Evolutionary conservation across 257 asterid genomes (phyloP), one percentile per base, ranked within the genome.

Genomic region (Przewalskia tangutica): DNA sequence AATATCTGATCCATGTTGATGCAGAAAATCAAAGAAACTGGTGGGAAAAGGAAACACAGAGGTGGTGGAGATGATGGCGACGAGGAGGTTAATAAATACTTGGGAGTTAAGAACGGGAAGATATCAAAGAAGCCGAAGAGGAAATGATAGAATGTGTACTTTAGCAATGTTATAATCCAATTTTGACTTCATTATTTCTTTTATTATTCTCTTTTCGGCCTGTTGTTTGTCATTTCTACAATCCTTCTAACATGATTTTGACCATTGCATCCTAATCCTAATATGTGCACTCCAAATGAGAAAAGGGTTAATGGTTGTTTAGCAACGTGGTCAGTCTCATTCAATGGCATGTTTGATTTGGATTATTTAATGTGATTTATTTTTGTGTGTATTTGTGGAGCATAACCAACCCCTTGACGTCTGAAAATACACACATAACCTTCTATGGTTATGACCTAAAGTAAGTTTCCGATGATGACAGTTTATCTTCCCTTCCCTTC

Each of bases 21-120:
- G 85, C 92, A 95, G 98, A 93, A 90, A 93, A 84, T 91, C 2
- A 95, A 89, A 85, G 98, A 93, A 84, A 79, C 62, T 2, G 92
- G 92, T 14, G 89, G 89, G 17, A 87, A 83, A 80, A 89, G 83
- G 89, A 87, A 81, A 85, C 85, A 88, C 82, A 84, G 83, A 81
- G 81, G 88, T 59, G 83, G 84, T 8, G 93, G 68, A 46, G 96
- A 90, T 73, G 94, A 87, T 1, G 92, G 79, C 0, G 91, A 86
- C 20, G 94, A 91, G 8, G 95, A 92, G 17, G 50, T 88, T 18
- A 88, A 81, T 34, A 89, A 84, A 66, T 88, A 84, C 84, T 14
- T 90, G 85, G 86, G 86, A 51, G 68, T 13, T 9, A 87, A 76
- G 56, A 90, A 91, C 53, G 94, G 92, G 38, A 89, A 84, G 85